These are phyloP conservation scores for Floccularia luteovirens DNA, from an alignment of 768 basidiomycete species.

Conservation along the genomic window DNA sequence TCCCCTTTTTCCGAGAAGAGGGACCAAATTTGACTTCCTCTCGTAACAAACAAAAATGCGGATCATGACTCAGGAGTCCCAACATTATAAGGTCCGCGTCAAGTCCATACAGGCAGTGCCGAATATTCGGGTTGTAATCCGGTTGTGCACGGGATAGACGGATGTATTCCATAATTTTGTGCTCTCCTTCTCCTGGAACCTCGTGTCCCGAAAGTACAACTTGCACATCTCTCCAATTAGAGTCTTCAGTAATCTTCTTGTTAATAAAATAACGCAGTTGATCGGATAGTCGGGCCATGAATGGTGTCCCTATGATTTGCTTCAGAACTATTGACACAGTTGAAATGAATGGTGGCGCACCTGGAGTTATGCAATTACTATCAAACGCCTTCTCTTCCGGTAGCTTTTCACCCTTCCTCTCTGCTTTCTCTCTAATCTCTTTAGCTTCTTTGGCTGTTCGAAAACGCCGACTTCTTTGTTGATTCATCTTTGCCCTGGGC, in stretches of 20 bases:
- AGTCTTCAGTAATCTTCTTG: conserved; percentile 97
- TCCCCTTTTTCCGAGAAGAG: conserved; percentile 61
- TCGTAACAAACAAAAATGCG: conserved; percentile 94
- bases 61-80: conserved; percentile 93
- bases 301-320: conserved; percentile 65
- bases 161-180: conserved; percentile 99
- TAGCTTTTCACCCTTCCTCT: conserved; percentile 81
- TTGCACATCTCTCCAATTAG: conserved; percentile 88
- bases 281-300: conserved; percentile 89
- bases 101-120: conserved; percentile 97
- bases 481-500: conserved; percentile 98
- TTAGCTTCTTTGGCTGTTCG: conserved; percentile 89
- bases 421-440: conserved; percentile 82
- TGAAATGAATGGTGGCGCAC: conserved; percentile 30
- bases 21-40: conserved; percentile 99
- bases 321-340: background rate
- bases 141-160: conserved; percentile 90
- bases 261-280: conserved; percentile 95
- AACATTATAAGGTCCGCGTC: conserved; percentile 99
- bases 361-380: conserved; percentile 97
- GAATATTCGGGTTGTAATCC: conserved; percentile 92
- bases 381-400: conserved; percentile 96
- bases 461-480: conserved; percentile 91
- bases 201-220: conserved; percentile 97
- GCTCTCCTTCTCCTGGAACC: conserved; percentile 98